A percentile compares a stretch with the other conserved stretches of the same genome.
These are phyloP conservation scores for Hericium alpestre DNA, from an alignment of 768 basidiomycete species.

Conservation along the genomic window DNA sequence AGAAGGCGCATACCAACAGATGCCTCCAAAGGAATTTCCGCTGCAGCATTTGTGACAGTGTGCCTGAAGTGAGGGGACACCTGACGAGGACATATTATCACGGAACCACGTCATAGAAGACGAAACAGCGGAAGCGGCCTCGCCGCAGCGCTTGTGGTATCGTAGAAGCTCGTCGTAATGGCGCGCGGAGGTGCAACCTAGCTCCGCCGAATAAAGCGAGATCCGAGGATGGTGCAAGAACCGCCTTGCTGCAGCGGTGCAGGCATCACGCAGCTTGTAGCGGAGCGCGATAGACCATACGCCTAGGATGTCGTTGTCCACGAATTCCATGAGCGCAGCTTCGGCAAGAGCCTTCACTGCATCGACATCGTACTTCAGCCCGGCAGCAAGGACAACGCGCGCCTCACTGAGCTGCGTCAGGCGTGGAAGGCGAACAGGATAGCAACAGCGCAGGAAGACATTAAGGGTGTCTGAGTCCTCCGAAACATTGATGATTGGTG, in stretches of 20 bases:
- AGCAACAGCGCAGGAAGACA: too few species aligned
- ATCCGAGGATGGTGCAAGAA: not conserved
- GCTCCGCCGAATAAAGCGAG: not conserved
- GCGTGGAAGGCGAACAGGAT: not conserved
- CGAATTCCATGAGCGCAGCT: not conserved
- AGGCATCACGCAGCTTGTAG: not conserved
- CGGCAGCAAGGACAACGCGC: not conserved
- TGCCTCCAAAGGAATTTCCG: too few species aligned
- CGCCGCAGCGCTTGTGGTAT: not conserved
- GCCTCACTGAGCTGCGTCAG: not conserved
- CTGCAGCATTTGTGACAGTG: too few species aligned
- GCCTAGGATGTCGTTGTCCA: not conserved
- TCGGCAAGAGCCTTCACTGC: not conserved
- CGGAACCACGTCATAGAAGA: not conserved
- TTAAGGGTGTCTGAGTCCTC: too few species aligned
- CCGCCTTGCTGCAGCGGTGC: not conserved
- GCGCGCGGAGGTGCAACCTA: not conserved
- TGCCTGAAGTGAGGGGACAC: too few species aligned
- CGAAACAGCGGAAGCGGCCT: not conserved
- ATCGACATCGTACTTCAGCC: not conserved
- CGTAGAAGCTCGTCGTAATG: not conserved
- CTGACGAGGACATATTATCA: too few species aligned
- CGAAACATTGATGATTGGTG: too few species aligned
- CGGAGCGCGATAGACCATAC: not conserved
- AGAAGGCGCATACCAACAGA: not conserved